Evolutionary conservation across 140 eudicot genomes (phyloP).

Genomic region (Cichorium intybus): DNA sequence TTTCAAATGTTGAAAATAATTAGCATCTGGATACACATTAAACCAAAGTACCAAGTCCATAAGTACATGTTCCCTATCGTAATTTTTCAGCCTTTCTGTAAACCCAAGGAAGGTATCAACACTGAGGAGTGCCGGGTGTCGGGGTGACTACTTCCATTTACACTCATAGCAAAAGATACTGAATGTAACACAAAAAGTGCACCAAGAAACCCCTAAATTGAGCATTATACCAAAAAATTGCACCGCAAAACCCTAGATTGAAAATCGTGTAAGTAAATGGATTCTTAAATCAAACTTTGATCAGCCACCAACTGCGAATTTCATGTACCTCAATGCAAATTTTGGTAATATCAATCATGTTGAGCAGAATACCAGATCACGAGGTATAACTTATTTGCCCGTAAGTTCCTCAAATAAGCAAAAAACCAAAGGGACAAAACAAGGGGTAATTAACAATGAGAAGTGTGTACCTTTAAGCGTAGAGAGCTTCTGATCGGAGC

Average conservation of each 20-base stretch:
- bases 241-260: neutral
- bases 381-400: neutral
- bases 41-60: neutral
- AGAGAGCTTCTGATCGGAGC: neutral
- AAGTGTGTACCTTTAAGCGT: slow-evolving; percentile 2
- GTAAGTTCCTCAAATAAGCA: neutral
- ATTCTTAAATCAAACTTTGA: neutral
- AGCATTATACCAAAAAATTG: neutral
- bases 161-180: neutral
- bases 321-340: neutral
- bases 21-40: slow-evolving; percentile 3
- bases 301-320: neutral
- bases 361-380: neutral
- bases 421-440: neutral
- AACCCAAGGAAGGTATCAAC: neutral
- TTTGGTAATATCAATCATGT: neutral
- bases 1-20: neutral
- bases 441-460: neutral
- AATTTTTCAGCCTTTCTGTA: too few relatives aligned
- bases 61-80: neutral
- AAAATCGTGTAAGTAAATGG: neutral
- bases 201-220: neutral
- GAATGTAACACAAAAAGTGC: neutral
- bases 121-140: too few relatives aligned
- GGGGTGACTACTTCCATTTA: neutral